Percentiles rank a stretch among this genome's conserved stretches.
phyloP scores from a whole-genome alignment of 768 basidiomycete genomes.

The Cubamyces lactineus region DNA sequence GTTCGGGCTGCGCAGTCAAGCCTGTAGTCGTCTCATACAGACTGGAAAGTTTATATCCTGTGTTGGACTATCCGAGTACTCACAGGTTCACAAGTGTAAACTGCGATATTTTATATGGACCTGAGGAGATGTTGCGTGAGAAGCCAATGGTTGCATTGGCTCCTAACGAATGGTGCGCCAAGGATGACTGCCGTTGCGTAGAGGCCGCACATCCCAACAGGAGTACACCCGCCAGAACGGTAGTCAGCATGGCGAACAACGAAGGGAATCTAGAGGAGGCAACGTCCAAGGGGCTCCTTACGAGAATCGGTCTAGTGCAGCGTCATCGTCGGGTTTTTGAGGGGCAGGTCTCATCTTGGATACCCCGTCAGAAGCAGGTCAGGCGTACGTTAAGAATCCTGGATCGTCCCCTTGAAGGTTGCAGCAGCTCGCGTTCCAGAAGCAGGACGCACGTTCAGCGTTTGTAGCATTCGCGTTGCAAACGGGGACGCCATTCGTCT shows the following conservation, averaged over 20 bases:
- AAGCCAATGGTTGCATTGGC: neutral
- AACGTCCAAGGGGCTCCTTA: too few relatives aligned
- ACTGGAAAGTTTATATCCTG: conserved; percentile 58
- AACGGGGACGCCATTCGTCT: too few relatives aligned
- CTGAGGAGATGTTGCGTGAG: conserved; percentile 24
- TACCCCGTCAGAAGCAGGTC: conserved; percentile 7
- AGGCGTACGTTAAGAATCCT: neutral
- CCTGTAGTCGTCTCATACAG: conserved; percentile 50
- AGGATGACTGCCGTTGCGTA: neutral
- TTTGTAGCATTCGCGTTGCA: too few relatives aligned
- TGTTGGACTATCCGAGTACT: neutral
- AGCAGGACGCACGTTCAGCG: too few relatives aligned
- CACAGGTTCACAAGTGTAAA: neutral
- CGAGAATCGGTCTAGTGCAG: too few relatives aligned
- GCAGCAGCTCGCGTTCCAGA: too few relatives aligned
- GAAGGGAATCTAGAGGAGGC: too few relatives aligned
- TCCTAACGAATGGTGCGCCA: neutral
- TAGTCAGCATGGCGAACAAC: conserved; percentile 17
- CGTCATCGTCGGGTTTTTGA: neutral
- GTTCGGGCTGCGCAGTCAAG: conserved; percentile 55
- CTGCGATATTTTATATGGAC: conserved; percentile 14
- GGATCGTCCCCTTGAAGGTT: too few relatives aligned
- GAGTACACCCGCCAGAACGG: conserved; percentile 13
- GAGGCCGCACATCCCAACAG: neutral
- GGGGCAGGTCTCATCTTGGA: neutral